phyloP scores from a whole-genome alignment of 2,329 filamentous ascomycete genomes.

The Colletotrichum sp. region DNA sequence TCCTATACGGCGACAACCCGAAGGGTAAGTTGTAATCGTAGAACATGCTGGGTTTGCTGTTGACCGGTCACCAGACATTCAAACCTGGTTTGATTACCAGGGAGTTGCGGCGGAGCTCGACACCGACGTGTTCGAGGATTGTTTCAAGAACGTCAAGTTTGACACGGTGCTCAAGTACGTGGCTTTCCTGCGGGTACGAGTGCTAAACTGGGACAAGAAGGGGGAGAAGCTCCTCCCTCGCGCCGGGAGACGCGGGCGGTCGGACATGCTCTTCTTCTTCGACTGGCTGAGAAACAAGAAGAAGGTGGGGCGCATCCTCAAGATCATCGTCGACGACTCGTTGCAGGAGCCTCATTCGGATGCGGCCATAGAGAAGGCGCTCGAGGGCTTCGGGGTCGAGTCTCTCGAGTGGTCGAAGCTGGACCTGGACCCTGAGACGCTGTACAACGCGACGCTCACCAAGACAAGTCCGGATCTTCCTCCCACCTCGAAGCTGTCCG shows the following conservation, averaged over 20 bases:
- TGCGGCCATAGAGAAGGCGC: conserved; percentile 28
- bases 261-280: conserved; percentile 29
- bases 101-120: conserved; percentile 3
- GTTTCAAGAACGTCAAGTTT: conserved; percentile 25
- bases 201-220: neutral
- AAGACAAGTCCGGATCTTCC: too few relatives aligned
- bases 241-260: conserved; percentile 16
- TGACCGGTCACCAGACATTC: conserved; percentile 11
- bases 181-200: conserved; percentile 21
- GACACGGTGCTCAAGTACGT: conserved; percentile 31
- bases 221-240: neutral
- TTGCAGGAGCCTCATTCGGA: conserved; percentile 27
- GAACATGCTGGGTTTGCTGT: too few relatives aligned
- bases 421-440: conserved; percentile 24
- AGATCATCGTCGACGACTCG: conserved; percentile 31
- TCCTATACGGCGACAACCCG: conserved; percentile 27
- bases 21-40: neutral
- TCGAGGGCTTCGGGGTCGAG: conserved; percentile 29
- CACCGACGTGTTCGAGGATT: conserved; percentile 11
- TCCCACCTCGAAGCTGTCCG: neutral
- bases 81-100: conserved; percentile 29
- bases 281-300: conserved; percentile 28
- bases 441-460: conserved; percentile 8
- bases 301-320: conserved; percentile 28
- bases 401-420: conserved; percentile 32